Evolutionary conservation across 345 rosid species (phyloP).

Genomic region (Syzygium grande): DNA sequence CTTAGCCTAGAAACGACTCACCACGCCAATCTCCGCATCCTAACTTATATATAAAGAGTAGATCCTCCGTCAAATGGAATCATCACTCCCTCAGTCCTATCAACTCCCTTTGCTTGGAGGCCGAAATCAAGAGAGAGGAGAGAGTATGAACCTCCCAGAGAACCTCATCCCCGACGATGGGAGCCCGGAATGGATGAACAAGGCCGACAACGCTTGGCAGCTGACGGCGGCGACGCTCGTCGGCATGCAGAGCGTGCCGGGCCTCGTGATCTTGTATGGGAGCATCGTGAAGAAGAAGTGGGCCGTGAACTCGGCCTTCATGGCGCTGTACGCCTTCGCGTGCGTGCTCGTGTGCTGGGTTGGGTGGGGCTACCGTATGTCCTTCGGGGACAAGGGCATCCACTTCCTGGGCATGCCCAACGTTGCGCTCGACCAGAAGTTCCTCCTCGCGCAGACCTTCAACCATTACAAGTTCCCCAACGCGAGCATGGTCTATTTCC

Average conservation of each 20-base stretch:
- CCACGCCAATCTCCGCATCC: not conserved
- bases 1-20: not conserved
- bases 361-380: constrained; percentile 53
- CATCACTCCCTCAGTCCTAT: not conserved
- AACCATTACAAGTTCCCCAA: constrained; percentile 19
- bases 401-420: constrained; percentile 38
- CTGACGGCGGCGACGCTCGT: constrained; percentile 57
- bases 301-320: constrained; percentile 74
- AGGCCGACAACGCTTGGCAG: constrained; percentile 73
- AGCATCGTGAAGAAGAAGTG: constrained; percentile 73
- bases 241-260: constrained; percentile 63
- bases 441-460: constrained; percentile 16
- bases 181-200: constrained; percentile 52
- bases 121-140: not conserved
- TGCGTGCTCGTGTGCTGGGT: constrained; percentile 62
- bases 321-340: constrained; percentile 66
- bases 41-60: not conserved
- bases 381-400: constrained; percentile 33
- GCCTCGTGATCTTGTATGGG: constrained; percentile 55
- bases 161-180: constrained; percentile 25
- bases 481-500: constrained; percentile 62
- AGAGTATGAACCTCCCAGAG: constrained; percentile 8
- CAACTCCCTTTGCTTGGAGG: not conserved
- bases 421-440: constrained; percentile 29
- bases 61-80: not conserved